Evolutionary conservation across 2,329 filamentous ascomycete species (phyloP).

Genomic region (Diaporthe eres): DNA sequence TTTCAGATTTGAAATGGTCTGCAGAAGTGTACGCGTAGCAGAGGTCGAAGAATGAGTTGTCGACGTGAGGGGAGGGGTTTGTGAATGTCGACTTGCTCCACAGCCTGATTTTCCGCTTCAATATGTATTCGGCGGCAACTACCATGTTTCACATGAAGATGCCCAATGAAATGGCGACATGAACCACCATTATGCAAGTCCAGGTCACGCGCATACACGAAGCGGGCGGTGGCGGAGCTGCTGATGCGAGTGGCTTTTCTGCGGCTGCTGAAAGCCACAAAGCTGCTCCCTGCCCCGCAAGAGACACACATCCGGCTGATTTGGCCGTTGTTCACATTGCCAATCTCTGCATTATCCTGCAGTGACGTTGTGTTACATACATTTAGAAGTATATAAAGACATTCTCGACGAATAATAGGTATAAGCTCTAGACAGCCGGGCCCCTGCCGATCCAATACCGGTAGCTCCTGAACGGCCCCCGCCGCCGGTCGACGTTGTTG

Average conservation of each 20-base stretch:
- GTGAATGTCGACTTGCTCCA: neutral
- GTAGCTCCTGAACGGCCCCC: conserved; percentile 1
- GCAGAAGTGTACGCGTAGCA: neutral
- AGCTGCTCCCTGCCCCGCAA: neutral
- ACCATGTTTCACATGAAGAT: neutral
- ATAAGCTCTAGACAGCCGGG: neutral
- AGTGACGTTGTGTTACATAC: too few relatives aligned
- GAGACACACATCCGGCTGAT: too few relatives aligned
- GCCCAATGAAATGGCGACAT: neutral
- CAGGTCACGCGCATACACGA: neutral
- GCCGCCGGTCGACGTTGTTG: conserved; percentile 6
- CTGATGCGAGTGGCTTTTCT: neutral
- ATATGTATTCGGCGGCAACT: neutral
- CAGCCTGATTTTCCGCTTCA: neutral
- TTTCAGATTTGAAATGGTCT: rapidly evolving
- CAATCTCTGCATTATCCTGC: neutral
- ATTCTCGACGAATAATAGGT: too few relatives aligned
- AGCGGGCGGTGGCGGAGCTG: neutral
- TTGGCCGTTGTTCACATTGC: too few relatives aligned
- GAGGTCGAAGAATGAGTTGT: neutral
- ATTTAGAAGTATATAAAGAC: too few relatives aligned
- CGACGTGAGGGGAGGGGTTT: too few relatives aligned
- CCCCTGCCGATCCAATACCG: conserved; percentile 15
- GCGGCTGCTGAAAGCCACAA: neutral
- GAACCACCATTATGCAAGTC: neutral